Conservation (phyloP, 2,329 filamentous ascomycete genomes). For the Cladosporium halotolerans region DNA sequence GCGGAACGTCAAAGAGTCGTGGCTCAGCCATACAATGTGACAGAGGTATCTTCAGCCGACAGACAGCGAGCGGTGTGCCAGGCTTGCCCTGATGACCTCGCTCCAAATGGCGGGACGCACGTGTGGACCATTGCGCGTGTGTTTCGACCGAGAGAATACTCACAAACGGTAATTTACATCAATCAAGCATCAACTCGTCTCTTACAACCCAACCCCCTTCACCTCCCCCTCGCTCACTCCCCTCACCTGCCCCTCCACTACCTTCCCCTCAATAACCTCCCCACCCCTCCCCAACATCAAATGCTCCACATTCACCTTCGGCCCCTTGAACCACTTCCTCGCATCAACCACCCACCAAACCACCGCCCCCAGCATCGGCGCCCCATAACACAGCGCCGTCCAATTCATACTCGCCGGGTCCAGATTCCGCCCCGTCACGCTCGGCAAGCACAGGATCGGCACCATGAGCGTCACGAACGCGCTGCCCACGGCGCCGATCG, state of each 20-base stretch:
- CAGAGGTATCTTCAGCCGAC: too few species aligned
- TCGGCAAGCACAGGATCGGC: slow-evolving; percentile 61
- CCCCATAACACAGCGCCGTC: slow-evolving; percentile 61
- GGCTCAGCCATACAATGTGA: too few species aligned
- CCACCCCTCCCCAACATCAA: slow-evolving; percentile 17
- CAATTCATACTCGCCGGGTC: slow-evolving; percentile 57
- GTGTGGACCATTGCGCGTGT: neutral
- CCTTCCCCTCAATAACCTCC: neutral
- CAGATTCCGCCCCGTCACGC: slow-evolving; percentile 50
- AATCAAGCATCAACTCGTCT: neutral
- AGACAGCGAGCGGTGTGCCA: too few species aligned
- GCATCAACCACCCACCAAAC: slow-evolving; percentile 61
- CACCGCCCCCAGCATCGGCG: slow-evolving; percentile 49
- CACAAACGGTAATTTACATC: too few species aligned
- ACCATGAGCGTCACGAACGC: slow-evolving; percentile 60
- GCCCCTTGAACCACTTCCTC: slow-evolving; percentile 63
- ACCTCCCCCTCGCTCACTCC: neutral
- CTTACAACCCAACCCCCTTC: neutral
- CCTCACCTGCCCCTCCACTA: neutral
- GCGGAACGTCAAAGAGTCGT: too few species aligned
- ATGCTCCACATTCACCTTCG: slow-evolving; percentile 61
- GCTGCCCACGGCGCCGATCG: slow-evolving; percentile 52
- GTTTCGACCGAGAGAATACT: neutral
- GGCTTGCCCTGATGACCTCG: too few species aligned
- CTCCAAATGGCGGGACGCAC: too few species aligned